These are phyloP conservation scores for Themeda triandra DNA, from an alignment of 176 grass and related monocot genomes.

Conservation along the genomic window DNA sequence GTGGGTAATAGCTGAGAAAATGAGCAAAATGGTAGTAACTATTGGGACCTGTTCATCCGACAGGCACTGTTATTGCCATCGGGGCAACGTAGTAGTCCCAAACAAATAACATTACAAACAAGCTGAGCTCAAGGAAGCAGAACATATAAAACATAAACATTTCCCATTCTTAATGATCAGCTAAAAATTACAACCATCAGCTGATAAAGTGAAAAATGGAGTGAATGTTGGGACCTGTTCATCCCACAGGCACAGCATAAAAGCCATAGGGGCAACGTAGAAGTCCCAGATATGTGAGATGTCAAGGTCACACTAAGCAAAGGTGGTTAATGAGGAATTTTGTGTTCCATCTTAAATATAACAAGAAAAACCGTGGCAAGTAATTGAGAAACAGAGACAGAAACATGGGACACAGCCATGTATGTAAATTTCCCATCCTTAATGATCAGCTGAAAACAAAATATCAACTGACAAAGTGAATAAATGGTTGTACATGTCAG, in stretches of 20 bases:
- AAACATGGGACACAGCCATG: neutral
- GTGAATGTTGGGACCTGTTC: conserved; percentile 25
- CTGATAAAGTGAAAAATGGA: conserved; percentile 53
- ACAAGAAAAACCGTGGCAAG: neutral
- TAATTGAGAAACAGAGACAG: neutral
- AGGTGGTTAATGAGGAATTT: neutral
- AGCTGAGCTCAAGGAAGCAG: neutral
- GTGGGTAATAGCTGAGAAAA: conserved; percentile 40
- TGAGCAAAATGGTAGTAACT: conserved; percentile 21
- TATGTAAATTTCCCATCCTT: neutral
- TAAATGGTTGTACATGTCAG: neutral
- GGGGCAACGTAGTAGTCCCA: conserved; percentile 13
- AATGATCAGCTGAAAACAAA: neutral
- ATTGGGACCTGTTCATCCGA: conserved; percentile 22
- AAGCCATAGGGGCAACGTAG: conserved; percentile 31
- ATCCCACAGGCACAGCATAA: conserved; percentile 31
- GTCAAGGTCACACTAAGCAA: neutral
- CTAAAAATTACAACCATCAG: conserved; percentile 23
- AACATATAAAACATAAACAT: neutral
- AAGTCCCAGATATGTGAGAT: conserved; percentile 8
- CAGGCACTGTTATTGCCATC: neutral
- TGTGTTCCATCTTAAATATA: neutral
- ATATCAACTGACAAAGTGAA: neutral
- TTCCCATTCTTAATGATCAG: conserved; percentile 49
- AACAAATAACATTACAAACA: neutral